Evolutionary conservation across 164 flowering plant genomes (phyloP).

Genomic region (Stephania yunnanensis): DNA sequence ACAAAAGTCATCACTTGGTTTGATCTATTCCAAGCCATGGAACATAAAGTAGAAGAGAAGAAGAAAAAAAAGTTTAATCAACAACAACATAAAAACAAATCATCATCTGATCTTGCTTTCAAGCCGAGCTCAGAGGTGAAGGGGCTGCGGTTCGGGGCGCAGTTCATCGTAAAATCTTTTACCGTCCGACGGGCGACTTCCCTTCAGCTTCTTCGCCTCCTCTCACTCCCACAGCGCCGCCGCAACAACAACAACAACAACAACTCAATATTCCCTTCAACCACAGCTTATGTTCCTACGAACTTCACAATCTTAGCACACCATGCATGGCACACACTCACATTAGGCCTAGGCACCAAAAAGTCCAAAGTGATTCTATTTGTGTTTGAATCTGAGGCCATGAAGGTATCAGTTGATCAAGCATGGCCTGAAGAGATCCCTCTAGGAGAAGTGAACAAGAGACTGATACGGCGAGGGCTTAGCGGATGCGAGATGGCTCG

Average conservation of each 20-base stretch:
- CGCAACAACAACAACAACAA: constrained; percentile 10
- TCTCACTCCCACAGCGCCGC: constrained; percentile 25
- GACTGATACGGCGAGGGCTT: constrained; percentile 53
- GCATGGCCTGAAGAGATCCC: constrained; percentile 79
- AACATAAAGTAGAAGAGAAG: constrained; percentile 32
- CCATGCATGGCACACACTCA: constrained; percentile 96
- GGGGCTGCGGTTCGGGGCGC: constrained; percentile 81
- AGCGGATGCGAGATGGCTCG: constrained; percentile 75
- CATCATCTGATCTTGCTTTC: constrained; percentile 51
- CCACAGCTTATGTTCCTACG: constrained; percentile 71
- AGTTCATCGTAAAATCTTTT: constrained; percentile 82
- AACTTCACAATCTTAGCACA: constrained; percentile 95
- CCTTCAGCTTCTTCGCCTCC: constrained; percentile 55
- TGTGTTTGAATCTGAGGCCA: constrained; percentile 60
- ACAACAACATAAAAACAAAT: constrained; percentile 29
- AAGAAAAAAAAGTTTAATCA: constrained; percentile 56
- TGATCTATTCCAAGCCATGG: constrained; percentile 17
- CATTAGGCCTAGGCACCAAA: constrained; percentile 88
- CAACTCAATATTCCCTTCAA: constrained; percentile 47
- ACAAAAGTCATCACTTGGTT: constrained; percentile 6
- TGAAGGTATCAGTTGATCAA: constrained; percentile 52
- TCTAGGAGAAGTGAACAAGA: constrained; percentile 79
- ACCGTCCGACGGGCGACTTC: constrained; percentile 69
- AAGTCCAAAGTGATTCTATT: constrained; percentile 84
- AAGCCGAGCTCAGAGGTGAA: constrained; percentile 65